Evolutionary conservation across 164 flowering plant genomes (phyloP).

Genomic region (Pachysandra terminalis): DNA sequence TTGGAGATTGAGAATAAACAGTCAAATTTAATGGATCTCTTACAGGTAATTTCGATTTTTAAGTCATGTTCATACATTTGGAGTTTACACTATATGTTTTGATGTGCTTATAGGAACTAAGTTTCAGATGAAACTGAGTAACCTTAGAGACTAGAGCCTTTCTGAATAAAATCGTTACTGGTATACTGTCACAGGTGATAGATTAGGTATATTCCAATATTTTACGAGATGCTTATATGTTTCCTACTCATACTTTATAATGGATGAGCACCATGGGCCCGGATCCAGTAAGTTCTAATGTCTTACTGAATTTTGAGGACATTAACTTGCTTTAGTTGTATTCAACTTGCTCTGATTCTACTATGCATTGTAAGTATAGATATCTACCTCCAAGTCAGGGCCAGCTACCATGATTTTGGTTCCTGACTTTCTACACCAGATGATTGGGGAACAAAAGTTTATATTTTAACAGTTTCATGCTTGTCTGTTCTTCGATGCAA

Average conservation of each 20-base stretch:
- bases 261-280: not conserved
- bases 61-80: not conserved
- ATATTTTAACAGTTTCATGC: not conserved
- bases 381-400: not conserved
- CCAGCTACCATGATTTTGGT: not conserved
- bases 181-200: too few species aligned
- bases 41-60: conserved; percentile 50
- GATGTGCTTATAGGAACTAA: too few species aligned
- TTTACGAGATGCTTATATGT: not conserved
- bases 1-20: conserved; percentile 75
- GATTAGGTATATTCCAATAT: not conserved
- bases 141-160: too few species aligned
- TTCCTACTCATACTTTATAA: not conserved
- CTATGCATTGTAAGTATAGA: too few species aligned
- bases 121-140: too few species aligned
- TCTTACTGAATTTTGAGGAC: not conserved
- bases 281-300: not conserved
- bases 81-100: too few species aligned
- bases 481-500: not conserved
- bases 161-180: too few species aligned
- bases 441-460: not conserved
- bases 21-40: conserved; percentile 61
- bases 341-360: not conserved
- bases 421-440: not conserved
- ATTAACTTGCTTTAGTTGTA: not conserved